A percentile compares a stretch with the other conserved stretches of the same genome.
phyloP scores from a whole-genome alignment of 129 eudicot species.

The Daucus carota region DNA sequence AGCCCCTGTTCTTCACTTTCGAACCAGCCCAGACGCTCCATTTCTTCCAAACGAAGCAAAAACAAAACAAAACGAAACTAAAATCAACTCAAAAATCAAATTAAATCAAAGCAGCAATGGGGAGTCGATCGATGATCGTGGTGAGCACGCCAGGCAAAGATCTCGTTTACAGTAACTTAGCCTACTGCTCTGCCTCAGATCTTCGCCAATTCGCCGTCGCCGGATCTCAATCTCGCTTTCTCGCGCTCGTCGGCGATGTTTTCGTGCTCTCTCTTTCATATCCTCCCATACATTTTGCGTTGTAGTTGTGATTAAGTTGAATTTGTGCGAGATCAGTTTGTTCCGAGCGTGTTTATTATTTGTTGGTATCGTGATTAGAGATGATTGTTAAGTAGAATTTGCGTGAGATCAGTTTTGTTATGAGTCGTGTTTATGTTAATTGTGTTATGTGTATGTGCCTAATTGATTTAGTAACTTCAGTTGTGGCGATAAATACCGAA shows the following conservation, averaged over 20 bases:
- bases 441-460: too few relatives aligned
- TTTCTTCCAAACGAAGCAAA: neutral
- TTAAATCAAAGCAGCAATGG: constrained; percentile 16
- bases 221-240: constrained; percentile 49
- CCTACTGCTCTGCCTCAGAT: constrained; percentile 67
- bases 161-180: constrained; percentile 68
- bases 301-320: neutral
- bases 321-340: neutral
- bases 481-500: too few relatives aligned
- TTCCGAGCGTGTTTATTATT: too few relatives aligned
- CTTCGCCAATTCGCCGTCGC: constrained; percentile 43
- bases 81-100: neutral
- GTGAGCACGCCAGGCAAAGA: constrained; percentile 73
- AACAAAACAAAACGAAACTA: too few relatives aligned
- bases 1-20: neutral
- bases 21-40: neutral
- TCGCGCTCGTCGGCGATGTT: constrained; percentile 54
- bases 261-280: constrained; percentile 73
- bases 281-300: constrained; percentile 38
- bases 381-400: neutral
- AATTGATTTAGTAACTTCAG: too few relatives aligned
- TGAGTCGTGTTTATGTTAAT: too few relatives aligned
- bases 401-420: neutral
- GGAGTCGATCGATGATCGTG: constrained; percentile 62
- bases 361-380: too few relatives aligned